phyloP scores from a whole-genome alignment of 2,329 filamentous ascomycete genomes.

The Diaporthe vaccinii region DNA sequence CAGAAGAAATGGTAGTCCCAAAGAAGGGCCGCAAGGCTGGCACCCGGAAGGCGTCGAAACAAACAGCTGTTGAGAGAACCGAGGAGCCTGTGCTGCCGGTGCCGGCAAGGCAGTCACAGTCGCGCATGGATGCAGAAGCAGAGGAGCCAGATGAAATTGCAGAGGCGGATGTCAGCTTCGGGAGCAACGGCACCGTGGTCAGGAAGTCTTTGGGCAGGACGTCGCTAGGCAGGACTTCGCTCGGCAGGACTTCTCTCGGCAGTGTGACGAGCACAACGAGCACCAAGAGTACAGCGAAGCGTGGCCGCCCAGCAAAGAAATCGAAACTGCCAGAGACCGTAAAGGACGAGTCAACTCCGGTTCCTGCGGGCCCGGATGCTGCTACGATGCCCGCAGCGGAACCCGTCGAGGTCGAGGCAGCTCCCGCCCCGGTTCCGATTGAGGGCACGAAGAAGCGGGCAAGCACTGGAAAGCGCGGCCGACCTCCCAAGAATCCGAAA shows the following conservation, averaged over 20 bases:
- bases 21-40: constrained; percentile 69
- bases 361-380: neutral
- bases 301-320: constrained; percentile 38
- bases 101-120: constrained; percentile 42
- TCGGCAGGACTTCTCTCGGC: constrained; percentile 20
- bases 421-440: constrained; percentile 41
- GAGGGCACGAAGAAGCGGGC: constrained; percentile 30
- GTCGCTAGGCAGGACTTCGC: constrained; percentile 7
- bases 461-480: constrained; percentile 47
- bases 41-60: constrained; percentile 66
- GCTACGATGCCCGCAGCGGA: constrained; percentile 38
- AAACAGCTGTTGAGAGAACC: constrained; percentile 56
- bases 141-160: constrained; percentile 48
- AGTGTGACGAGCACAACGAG: constrained; percentile 26
- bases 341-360: neutral
- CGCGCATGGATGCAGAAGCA: constrained; percentile 41
- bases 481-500: constrained; percentile 51
- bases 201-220: constrained; percentile 49
- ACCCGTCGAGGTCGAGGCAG: constrained; percentile 12
- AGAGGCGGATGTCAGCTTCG: constrained; percentile 55
- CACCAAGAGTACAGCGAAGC: constrained; percentile 36
- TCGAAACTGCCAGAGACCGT: neutral
- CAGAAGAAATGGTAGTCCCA: constrained; percentile 58
- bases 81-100: constrained; percentile 49
- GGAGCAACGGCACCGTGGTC: constrained; percentile 58